phyloP scores from a whole-genome alignment of 176 grass and related monocot species.

The Aegilops umbellulata region DNA sequence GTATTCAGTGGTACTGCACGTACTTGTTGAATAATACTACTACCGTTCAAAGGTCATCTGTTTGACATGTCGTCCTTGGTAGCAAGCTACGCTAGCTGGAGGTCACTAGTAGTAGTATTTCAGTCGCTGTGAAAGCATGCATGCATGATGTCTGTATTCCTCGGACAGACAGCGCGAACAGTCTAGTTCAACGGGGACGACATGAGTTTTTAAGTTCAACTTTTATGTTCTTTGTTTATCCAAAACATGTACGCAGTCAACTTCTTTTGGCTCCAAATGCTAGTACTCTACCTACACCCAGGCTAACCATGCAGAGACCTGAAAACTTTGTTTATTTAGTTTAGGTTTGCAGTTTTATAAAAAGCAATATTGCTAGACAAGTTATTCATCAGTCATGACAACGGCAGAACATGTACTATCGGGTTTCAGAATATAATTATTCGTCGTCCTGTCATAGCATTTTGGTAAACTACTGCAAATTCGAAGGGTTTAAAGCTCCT shows the following conservation, averaged over 20 bases:
- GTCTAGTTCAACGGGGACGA: constrained; percentile 1
- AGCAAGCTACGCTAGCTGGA: background rate
- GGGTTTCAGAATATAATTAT: too few relatives aligned
- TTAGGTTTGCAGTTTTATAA: too few relatives aligned
- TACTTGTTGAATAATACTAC: too few relatives aligned
- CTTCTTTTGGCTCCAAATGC: background rate
- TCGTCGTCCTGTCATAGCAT: too few relatives aligned
- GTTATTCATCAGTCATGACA: too few relatives aligned
- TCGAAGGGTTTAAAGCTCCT: too few relatives aligned
- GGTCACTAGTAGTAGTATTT: background rate
- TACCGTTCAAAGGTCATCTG: background rate
- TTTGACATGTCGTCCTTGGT: background rate
- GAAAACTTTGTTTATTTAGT: background rate
- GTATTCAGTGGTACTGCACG: too few relatives aligned
- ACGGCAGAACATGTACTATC: too few relatives aligned
- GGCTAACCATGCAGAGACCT: background rate
- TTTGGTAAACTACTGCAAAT: too few relatives aligned
- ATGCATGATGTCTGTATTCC: background rate
- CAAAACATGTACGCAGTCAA: background rate
- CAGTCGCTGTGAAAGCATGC: background rate
- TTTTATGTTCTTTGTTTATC: background rate
- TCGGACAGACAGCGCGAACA: background rate
- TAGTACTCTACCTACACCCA: background rate
- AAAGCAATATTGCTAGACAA: too few relatives aligned
- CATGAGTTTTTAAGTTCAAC: background rate